These are phyloP conservation scores for Penicillium nucicola DNA, from an alignment of 495 filamentous ascomycete genomes.

Conservation along the genomic window DNA sequence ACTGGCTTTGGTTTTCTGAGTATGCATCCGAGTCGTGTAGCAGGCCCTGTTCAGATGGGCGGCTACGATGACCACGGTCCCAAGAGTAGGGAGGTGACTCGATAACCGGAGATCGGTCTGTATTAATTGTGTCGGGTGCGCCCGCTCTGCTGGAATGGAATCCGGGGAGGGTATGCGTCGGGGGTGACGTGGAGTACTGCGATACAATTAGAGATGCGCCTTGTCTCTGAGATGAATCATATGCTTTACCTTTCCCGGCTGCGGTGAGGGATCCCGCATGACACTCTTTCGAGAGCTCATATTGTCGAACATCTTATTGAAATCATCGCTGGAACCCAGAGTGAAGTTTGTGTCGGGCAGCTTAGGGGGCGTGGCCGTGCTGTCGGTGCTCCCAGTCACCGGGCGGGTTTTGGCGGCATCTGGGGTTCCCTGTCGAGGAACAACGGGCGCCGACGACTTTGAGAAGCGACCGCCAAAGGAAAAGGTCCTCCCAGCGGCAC, in stretches of 20 bases:
- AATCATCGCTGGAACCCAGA: conserved; percentile 53
- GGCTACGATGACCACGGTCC: conserved; percentile 44
- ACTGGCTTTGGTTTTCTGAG: background rate
- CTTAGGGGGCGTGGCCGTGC: conserved; percentile 68
- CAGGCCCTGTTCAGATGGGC: conserved; percentile 61
- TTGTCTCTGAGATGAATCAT: background rate
- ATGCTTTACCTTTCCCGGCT: conserved; percentile 20
- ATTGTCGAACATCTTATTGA: conserved; percentile 65
- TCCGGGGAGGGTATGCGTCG: conserved; percentile 11
- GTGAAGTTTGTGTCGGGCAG: conserved; percentile 58
- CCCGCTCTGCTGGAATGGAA: conserved; percentile 18
- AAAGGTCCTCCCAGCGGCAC: conserved; percentile 68
- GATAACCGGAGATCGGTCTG: conserved; percentile 52
- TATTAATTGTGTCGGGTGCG: conserved; percentile 54
- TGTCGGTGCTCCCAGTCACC: conserved; percentile 56
- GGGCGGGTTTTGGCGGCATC: conserved; percentile 37
- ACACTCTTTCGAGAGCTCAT: conserved; percentile 54
- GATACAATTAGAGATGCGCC: conserved; percentile 12
- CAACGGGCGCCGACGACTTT: conserved; percentile 33
- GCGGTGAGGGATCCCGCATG: conserved; percentile 22
- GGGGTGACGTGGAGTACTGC: conserved; percentile 24
- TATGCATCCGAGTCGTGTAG: conserved; percentile 33
- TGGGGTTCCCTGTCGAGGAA: conserved; percentile 43
- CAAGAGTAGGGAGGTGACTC: conserved; percentile 65
- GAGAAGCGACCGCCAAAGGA: conserved; percentile 58